Percentiles rank a stretch among this genome's conserved stretches.
These are phyloP conservation scores for Globisporangium nagaii DNA, from an alignment of 352 stramenopile species.

Conservation along the genomic window DNA sequence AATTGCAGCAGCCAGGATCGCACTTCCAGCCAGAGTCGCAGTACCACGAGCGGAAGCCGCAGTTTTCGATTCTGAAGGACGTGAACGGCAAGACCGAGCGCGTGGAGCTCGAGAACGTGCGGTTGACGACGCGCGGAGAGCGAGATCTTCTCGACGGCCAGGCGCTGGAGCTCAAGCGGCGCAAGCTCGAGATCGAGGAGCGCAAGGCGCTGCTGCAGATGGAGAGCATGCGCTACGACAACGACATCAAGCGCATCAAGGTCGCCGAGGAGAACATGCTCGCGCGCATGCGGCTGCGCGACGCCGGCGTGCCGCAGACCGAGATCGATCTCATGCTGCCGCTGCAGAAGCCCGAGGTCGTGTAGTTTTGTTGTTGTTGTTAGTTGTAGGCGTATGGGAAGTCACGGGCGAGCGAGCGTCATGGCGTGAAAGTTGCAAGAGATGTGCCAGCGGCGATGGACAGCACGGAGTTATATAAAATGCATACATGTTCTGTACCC, in stretches of 20 bases:
- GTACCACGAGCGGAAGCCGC: background rate
- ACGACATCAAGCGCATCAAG: constrained; percentile 11
- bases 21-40: background rate
- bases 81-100: constrained; percentile 7
- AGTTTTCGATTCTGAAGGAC: constrained; percentile 8
- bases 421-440: no score
- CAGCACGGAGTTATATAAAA: no score
- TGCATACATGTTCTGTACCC: no score
- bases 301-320: constrained; percentile 17
- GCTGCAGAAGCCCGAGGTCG: constrained; percentile 5
- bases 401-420: no score
- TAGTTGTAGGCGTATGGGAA: no score
- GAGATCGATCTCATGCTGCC: constrained; percentile 16
- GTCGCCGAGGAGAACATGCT: constrained; percentile 19
- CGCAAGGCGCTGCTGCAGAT: constrained; percentile 8
- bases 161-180: constrained; percentile 4
- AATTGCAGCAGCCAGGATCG: background rate
- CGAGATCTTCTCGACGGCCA: background rate
- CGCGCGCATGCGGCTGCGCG: constrained; percentile 35
- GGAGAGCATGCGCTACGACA: constrained; percentile 14
- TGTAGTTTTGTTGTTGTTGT: no score
- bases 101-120: constrained; percentile 8
- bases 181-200: constrained; percentile 5
- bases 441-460: no score
- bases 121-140: constrained; percentile 1